Base-by-base conservation (phyloP, 2,329 filamentous ascomycete species). In the Hypoxylon sp. region DNA sequence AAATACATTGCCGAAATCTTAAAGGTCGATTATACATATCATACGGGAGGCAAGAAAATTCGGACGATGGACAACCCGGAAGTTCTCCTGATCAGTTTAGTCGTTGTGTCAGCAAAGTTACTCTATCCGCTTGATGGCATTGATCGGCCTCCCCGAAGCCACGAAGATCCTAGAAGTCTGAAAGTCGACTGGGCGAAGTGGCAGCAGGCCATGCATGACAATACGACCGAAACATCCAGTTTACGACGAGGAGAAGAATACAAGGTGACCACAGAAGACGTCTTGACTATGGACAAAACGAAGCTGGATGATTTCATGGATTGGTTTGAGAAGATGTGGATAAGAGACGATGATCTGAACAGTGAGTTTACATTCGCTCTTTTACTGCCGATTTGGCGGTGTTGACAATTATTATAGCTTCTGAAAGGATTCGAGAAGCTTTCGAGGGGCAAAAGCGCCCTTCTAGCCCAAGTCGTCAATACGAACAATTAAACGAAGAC, bases 71-170 rank as follows among this genome's bases (percentile, higher is more conserved):
- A 88, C 52, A 85, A 91, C 66, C 93, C 96, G 0, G 96, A 98
- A 73, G 81, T 92, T 4, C 86, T 91, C 44, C 80, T 97, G 0
- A 82, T 93, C 58, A 84, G 89, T 3, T 80, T 93, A 2, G 77
- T 97, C 2, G 81, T 97, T 2, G 83, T 97, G 12, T 88, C 91
- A 3, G 88, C 91, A 2, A 97, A 97, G 72, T 77, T 97, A 2
- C 82, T 91, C 18, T 93, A 93, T 71, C 93, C 95, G 0, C 87
- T 97, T 45, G 88, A 93, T 72, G 80, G 81, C 20, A 72, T 83
- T 11, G 76, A 81, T 54, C 81, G 89, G 42, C 80, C 82, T 6
- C 69, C 85, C 84, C 6, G 77, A 74, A 33, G 82, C 81, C 69
- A 80, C 12, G 79, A 80, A 8, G 89, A 92, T 61, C 85, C 88